Evolutionary conservation across 2,329 filamentous ascomycete species (phyloP).

Genomic region (Botryotinia narcissicola): DNA sequence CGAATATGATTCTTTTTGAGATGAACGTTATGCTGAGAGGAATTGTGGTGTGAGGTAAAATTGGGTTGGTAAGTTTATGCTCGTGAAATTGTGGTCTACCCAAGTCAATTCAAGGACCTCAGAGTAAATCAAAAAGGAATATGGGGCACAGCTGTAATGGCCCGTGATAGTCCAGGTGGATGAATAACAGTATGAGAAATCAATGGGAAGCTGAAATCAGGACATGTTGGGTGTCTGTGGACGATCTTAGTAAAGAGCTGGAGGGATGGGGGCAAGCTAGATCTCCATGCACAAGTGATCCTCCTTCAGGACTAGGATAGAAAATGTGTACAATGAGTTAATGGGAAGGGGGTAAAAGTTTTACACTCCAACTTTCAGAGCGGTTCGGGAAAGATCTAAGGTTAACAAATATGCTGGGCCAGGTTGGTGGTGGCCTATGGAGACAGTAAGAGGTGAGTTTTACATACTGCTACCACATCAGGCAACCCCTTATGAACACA

Average conservation of each 20-base stretch:
- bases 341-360: not conserved
- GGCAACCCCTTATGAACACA: not conserved
- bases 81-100: not conserved
- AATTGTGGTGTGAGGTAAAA: not conserved
- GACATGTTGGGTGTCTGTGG: not conserved
- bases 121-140: not conserved
- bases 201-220: not conserved
- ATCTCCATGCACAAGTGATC: not conserved
- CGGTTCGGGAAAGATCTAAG: not conserved
- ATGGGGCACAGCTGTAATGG: not conserved
- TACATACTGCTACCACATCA: not conserved
- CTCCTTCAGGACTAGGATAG: not conserved
- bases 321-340: not conserved
- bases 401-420: not conserved
- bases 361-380: not conserved
- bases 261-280: not conserved
- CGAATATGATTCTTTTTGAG: not conserved
- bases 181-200: not conserved
- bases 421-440: not conserved
- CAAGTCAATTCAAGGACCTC: not conserved
- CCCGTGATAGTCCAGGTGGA: not conserved
- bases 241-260: not conserved
- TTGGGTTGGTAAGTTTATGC: not conserved
- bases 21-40: not conserved
- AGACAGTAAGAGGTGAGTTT: not conserved